Conservation (phyloP, 768 basidiomycete species). For the Rhodotorula kratochvilovae region DNA sequence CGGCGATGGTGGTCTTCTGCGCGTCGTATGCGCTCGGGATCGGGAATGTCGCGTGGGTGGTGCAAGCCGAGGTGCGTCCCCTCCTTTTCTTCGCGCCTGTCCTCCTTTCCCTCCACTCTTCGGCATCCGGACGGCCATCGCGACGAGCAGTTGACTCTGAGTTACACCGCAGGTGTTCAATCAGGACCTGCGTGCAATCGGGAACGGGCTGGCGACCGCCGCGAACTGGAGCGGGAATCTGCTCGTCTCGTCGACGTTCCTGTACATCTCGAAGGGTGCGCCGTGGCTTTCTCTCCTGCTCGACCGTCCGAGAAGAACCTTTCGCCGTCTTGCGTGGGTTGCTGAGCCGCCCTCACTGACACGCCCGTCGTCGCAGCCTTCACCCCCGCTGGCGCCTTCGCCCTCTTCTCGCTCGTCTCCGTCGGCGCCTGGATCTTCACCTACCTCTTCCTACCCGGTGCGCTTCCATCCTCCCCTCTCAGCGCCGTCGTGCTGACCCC, state of each 20-base stretch:
- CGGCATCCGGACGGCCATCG: not conserved
- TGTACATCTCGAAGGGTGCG: constrained; percentile 25
- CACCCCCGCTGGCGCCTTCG: constrained; percentile 31
- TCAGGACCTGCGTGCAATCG: constrained; percentile 23
- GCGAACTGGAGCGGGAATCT: constrained; percentile 33
- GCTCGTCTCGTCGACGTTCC: constrained; percentile 31
- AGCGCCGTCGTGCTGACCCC: not conserved
- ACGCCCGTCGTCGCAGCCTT: not conserved
- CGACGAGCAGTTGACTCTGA: no score
- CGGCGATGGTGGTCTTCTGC: constrained; percentile 29
- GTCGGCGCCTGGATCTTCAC: constrained; percentile 29
- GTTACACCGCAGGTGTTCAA: constrained; percentile 30
- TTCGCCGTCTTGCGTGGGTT: not conserved
- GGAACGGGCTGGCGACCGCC: constrained; percentile 15
- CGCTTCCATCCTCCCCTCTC: not conserved
- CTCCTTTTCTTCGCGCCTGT: no score
- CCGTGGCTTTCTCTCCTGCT: not conserved
- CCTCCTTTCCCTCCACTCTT: no score
- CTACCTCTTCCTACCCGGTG: constrained; percentile 20
- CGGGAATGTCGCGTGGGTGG: constrained; percentile 39
- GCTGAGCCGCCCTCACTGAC: not conserved
- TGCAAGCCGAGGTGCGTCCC: constrained; percentile 27
- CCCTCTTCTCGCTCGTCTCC: constrained; percentile 15
- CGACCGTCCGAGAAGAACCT: no score
- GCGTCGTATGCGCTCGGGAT: constrained; percentile 27